A percentile compares a stretch with the other conserved stretches of the same genome.
Conservation (phyloP, 2,329 filamentous ascomycete genomes). For the Aureobasidium sp. region DNA sequence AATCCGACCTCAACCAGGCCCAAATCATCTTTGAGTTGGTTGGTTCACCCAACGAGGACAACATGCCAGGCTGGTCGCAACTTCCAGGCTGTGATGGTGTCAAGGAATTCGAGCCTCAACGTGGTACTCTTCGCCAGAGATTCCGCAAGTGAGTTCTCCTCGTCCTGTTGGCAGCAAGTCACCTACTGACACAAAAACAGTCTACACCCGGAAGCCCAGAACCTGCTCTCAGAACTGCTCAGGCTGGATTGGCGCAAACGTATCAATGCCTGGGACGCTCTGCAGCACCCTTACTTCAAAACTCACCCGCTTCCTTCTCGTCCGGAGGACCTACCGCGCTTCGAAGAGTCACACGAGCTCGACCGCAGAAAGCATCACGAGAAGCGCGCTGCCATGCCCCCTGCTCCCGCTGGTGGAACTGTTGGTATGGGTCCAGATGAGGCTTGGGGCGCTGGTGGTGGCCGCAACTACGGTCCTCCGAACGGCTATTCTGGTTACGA, state of each 20-base stretch:
- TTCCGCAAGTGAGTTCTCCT: conserved; percentile 60
- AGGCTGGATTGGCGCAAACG: conserved; percentile 82
- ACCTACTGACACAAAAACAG: conserved; percentile 21
- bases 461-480: conserved; percentile 21
- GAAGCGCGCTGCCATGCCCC: conserved; percentile 73
- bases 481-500: conserved; percentile 21
- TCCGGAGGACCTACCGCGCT: conserved; percentile 79
- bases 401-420: conserved; percentile 83
- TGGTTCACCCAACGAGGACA: conserved; percentile 80
- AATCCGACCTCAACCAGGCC: conserved; percentile 80
- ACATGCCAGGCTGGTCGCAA: conserved; percentile 82
- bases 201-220: conserved; percentile 57
- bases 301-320: conserved; percentile 67
- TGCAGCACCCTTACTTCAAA: conserved; percentile 87
- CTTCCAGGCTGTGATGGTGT: conserved; percentile 75
- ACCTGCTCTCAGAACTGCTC: conserved; percentile 71
- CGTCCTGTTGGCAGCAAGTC: neutral
- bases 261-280: conserved; percentile 87
- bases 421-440: conserved; percentile 65
- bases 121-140: conserved; percentile 58
- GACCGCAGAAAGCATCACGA: conserved; percentile 86
- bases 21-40: conserved; percentile 91
- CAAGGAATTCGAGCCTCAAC: conserved; percentile 51
- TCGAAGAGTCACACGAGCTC: conserved; percentile 94
- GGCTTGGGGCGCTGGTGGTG: conserved; percentile 21